Percentiles rank a stretch among this genome's conserved stretches.
Conservation (phyloP, 352 stramenopile genomes). For the Globisporangium radiosum region DNA sequence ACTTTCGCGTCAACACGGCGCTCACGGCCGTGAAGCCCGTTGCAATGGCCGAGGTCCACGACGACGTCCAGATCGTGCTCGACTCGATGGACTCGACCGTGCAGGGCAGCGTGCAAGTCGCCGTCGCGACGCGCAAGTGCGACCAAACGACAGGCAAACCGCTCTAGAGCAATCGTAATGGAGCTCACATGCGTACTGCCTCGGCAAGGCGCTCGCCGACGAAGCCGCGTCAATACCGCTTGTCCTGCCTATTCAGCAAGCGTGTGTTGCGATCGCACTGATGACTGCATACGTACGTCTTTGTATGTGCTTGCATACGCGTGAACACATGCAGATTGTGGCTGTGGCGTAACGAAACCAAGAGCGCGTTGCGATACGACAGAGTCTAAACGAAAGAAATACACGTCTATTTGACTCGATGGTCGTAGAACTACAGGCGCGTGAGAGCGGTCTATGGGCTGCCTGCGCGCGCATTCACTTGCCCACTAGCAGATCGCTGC, state of each 20-base stretch:
- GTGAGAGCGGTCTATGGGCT: not conserved
- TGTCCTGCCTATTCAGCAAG: not conserved
- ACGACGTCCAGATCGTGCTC: conserved; percentile 23
- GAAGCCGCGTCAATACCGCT: not conserved
- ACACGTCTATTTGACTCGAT: not conserved
- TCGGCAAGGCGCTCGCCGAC: not conserved
- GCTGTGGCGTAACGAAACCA: no score
- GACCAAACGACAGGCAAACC: conserved; percentile 3
- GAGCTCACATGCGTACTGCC: no score
- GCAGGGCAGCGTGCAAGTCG: conserved; percentile 17
- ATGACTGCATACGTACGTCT: not conserved
- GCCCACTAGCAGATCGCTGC: not conserved
- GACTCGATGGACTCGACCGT: conserved; percentile 26
- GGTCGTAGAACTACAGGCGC: not conserved
- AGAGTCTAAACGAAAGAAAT: not conserved
- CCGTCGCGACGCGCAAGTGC: conserved; percentile 14
- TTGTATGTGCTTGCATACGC: not conserved
- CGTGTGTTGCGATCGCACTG: no score
- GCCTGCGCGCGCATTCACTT: not conserved
- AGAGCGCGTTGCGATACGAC: not conserved
- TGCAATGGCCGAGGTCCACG: not conserved
- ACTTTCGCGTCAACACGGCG: conserved; percentile 28
- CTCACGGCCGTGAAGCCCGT: conserved; percentile 8
- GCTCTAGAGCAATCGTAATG: not conserved
- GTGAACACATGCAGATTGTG: not conserved